Conservation (phyloP, 768 basidiomycete species). For the Astraeus odoratus region DNA sequence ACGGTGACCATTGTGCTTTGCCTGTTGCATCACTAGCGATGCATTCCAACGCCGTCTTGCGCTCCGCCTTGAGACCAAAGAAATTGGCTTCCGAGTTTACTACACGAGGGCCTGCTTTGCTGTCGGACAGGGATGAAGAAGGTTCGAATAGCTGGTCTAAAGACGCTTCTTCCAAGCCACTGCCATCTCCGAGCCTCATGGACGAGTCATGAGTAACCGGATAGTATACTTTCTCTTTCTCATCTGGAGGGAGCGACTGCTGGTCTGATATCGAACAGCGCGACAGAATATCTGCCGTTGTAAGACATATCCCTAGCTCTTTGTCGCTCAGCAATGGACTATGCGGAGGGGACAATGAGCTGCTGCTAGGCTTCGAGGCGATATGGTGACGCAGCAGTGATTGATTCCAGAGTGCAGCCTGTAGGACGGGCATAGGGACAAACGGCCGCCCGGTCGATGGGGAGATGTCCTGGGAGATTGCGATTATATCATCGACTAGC, state of each 20-base stretch:
- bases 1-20: conserved; percentile 53
- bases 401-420: conserved; percentile 76
- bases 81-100: conserved; percentile 44
- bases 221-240: conserved; percentile 42
- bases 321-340: conserved; percentile 37
- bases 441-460: conserved; percentile 62
- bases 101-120: conserved; percentile 21
- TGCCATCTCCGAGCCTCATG: conserved; percentile 66
- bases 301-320: conserved; percentile 60
- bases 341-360: conserved; percentile 26
- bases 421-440: conserved; percentile 59
- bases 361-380: conserved; percentile 31
- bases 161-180: conserved; percentile 42
- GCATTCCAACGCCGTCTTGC: conserved; percentile 36
- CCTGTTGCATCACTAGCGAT: conserved; percentile 38
- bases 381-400: conserved; percentile 60
- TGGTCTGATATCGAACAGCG: conserved; percentile 19
- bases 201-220: conserved; percentile 67
- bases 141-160: conserved; percentile 67
- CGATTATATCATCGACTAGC: conserved; percentile 74
- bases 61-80: conserved; percentile 53
- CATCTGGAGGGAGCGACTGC: conserved; percentile 9
- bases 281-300: conserved; percentile 44
- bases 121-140: conserved; percentile 19
- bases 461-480: conserved; percentile 69